These are phyloP conservation scores for Plasmodium cynomolgi DNA, from an alignment of 169 alveolate genomes.

Conservation along the genomic window DNA sequence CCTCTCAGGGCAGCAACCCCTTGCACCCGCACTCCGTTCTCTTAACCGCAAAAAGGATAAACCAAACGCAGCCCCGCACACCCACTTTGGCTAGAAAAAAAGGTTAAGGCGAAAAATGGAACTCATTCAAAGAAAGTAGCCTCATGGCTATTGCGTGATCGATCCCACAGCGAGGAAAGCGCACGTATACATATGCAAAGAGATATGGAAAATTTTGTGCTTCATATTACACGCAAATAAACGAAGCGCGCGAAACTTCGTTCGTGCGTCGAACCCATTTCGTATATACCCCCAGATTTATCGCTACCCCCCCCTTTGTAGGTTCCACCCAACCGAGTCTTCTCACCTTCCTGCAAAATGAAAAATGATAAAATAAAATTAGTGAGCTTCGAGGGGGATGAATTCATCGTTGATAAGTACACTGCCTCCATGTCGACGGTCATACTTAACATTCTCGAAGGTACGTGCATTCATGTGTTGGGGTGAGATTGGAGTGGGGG, in stretches of 20 bases:
- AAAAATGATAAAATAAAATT: constrained; percentile 85
- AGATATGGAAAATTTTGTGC: not conserved
- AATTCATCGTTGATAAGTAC: constrained; percentile 90
- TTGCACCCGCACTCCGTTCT: not conserved
- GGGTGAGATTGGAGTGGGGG: not conserved
- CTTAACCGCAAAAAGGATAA: not conserved
- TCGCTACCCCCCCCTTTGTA: not conserved
- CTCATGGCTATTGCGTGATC: not conserved
- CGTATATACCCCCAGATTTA: not conserved
- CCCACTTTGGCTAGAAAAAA: not conserved
- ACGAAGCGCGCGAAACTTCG: not conserved
- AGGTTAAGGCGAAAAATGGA: not conserved
- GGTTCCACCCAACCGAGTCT: not conserved
- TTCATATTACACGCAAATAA: not conserved
- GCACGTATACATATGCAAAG: not conserved
- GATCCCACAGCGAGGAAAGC: not conserved
- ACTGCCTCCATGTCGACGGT: constrained; percentile 91
- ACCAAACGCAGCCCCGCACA: not conserved
- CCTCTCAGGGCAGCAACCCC: not conserved
- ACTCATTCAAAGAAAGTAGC: not conserved
- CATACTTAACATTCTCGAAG: constrained; percentile 92
- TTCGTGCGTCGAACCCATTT: not conserved
- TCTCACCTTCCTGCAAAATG: constrained; percentile 20
- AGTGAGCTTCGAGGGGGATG: constrained; percentile 92
- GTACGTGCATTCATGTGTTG: constrained; percentile 75